Evolutionary conservation across 495 filamentous ascomycete species (phyloP).

Genomic region (Xylaria telfairii): DNA sequence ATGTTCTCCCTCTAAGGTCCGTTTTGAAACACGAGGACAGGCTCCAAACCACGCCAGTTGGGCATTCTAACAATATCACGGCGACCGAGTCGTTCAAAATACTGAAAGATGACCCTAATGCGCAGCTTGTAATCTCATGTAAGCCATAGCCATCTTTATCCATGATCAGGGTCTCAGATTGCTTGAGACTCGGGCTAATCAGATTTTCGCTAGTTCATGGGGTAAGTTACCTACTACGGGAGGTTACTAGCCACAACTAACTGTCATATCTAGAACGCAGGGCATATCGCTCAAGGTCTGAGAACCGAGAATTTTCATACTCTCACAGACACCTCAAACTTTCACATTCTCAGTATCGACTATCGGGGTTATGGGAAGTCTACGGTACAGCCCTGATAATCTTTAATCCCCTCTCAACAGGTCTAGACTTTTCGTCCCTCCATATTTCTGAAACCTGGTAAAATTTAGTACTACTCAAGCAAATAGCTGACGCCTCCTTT

Average conservation of each 20-base stretch:
- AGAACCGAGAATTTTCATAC: conserved; percentile 68
- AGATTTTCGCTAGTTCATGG: conserved; percentile 47
- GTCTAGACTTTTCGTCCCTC: not conserved
- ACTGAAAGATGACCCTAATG: conserved; percentile 66
- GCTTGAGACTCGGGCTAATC: not conserved
- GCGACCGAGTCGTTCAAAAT: conserved; percentile 62
- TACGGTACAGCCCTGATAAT: conserved; percentile 42
- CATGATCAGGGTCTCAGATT: not conserved
- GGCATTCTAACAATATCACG: conserved; percentile 61
- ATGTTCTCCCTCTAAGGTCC: conserved; percentile 69
- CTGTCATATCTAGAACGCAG: conserved; percentile 54
- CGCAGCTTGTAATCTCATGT: conserved; percentile 66
- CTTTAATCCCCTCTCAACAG: not conserved
- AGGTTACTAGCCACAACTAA: not conserved
- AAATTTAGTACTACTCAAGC: not conserved
- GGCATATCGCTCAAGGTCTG: conserved; percentile 68
- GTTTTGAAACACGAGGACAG: conserved; percentile 63
- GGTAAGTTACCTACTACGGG: conserved; percentile 32
- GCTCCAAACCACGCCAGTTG: conserved; percentile 57
- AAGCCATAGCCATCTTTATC: conserved; percentile 12
- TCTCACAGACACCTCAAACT: conserved; percentile 61
- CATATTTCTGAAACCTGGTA: not conserved
- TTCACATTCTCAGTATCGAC: conserved; percentile 72
- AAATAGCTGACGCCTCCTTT: not conserved
- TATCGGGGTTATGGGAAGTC: conserved; percentile 90